These are phyloP conservation scores for Lipomyces orientalis DNA, from an alignment of 805 yeast genomes.

Conservation along the genomic window DNA sequence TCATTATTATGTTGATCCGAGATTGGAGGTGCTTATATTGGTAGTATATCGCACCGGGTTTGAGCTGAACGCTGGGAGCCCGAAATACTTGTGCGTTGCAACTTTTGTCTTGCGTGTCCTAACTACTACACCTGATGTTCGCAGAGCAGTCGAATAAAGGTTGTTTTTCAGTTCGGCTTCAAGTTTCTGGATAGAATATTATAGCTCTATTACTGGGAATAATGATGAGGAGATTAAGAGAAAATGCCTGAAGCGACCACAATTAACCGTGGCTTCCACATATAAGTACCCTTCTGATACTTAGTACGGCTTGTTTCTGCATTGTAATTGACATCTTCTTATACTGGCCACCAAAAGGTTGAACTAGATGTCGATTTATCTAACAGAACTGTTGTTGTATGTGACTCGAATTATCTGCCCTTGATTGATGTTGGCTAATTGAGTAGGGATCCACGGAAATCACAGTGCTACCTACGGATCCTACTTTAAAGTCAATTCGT, in stretches of 20 bases:
- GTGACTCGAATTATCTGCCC: background rate
- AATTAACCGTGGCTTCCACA: conserved; percentile 33
- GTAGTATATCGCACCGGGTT: background rate
- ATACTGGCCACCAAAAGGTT: conserved; percentile 37
- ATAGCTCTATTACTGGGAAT: background rate
- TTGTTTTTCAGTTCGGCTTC: background rate
- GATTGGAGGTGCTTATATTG: background rate
- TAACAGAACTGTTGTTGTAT: conserved; percentile 18
- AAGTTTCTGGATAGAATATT: background rate
- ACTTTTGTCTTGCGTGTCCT: no score
- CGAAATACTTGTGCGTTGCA: no score
- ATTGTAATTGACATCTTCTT: conserved; percentile 10
- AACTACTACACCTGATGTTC: background rate
- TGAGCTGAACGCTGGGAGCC: no score
- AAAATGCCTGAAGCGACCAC: conserved; percentile 30
- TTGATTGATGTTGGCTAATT: background rate
- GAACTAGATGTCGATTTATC: conserved; percentile 30
- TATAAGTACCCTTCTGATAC: conserved; percentile 25
- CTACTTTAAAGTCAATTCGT: conserved; percentile 61
- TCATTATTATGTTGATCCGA: background rate
- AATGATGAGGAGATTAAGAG: background rate
- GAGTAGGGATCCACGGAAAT: conserved; percentile 76
- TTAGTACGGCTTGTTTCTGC: background rate
- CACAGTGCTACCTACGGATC: conserved; percentile 73
- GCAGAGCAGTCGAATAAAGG: background rate